Evolutionary conservation across 2,329 filamentous ascomycete genomes (phyloP), one percentile per base, ranked within the genome.

Genomic region (Chrysosporium keratinophilum): DNA sequence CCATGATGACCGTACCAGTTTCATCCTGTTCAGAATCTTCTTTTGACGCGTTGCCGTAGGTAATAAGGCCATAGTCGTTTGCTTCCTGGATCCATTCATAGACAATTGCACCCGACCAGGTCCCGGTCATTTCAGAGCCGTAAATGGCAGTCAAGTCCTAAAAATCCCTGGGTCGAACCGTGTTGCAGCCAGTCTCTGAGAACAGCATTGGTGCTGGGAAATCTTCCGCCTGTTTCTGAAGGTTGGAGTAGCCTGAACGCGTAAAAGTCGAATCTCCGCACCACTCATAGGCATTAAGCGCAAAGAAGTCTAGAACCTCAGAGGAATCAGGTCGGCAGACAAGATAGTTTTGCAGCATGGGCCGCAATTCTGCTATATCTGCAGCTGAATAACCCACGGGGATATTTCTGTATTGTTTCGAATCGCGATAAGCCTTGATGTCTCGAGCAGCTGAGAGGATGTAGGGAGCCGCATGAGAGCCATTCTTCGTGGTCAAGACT

Each of bases 1-100:
- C 87, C 55, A 76, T 72, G 46, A 83, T 70, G 54, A 75, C 67
- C 12, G 78, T 74, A n/a, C 77, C 79, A 7, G 77, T 40, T 20
- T 28, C 34, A 20, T 47, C 43, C 14, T 54, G 42, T 33, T 50
- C 46, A 4, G 37, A 37, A 6, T 50, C 48, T 14, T 50, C 78
- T 1, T 76, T 71, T 35, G 75, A 75, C 10, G 76, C 76, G 28
- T 54, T 53, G 0, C 85, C 87, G 65, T 95, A 95, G 17, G 78
- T 82, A 61, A 94, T 78, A 35, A 95, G 75, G 39, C 88, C 88
- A 68, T 94, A 95, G 63, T 87, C 70, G 69, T 95, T 94, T 49
- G 78, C 74, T 69, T 94, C 88, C 65, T 91, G 74, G 58, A 94
- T 88, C 88, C 88, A 95, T 67, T 95, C 88, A 70, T 95, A 94